Evolutionary conservation across 139 green algal species (phyloP), one percentile per base, ranked within the genome.

Genomic region (Chlamydomonas eustigma): DNA sequence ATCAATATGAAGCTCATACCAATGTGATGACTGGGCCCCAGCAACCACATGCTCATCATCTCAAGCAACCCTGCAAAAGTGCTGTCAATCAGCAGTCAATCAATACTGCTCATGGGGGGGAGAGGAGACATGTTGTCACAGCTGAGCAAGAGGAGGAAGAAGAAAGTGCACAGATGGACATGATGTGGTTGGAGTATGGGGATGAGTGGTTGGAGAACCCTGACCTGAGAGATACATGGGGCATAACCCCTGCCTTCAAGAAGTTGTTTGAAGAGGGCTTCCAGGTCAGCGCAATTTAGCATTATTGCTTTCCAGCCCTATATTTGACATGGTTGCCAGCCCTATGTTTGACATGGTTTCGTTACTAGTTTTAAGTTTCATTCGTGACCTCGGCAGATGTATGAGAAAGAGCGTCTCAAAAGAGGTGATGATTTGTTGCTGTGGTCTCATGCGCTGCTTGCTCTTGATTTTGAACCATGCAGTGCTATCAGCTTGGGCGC

Each of bases 181-280:
- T 85, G 33, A 68, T 84, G 72, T 86, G 81, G 63, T 73, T 50
- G 3, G 64, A 76, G 4, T 79, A 85, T 32, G 34, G 64, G 4
- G 76, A 89, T 64, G 91, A 95, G 81, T 97, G 91, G 85, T 25
- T 72, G 33, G 88, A 95, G 74, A 91, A 96, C 75, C 90, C 92
- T 1, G 92, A 94, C 74, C 83, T 97, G 31, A 75, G 75, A 1
- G 39, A 64, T 50, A 91, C 87, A 5, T 89, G 85, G 79, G 91
- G 73, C 3, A 78, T 89, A 0, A 76, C 79, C 12, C n/a, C 34
- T 3, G 74, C 76, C 8, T 95, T 93, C 77, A 79, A 92, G 66
- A 75, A 83, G 18, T 64, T 76, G 2, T 96, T 93, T 76, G 75
- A 78, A 22, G 28, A 78, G n/a, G 89, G 82, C 22, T 87, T 86